These are phyloP conservation scores for Penicillium sp. DNA, from an alignment of 2,329 filamentous ascomycete genomes.

Conservation along the genomic window DNA sequence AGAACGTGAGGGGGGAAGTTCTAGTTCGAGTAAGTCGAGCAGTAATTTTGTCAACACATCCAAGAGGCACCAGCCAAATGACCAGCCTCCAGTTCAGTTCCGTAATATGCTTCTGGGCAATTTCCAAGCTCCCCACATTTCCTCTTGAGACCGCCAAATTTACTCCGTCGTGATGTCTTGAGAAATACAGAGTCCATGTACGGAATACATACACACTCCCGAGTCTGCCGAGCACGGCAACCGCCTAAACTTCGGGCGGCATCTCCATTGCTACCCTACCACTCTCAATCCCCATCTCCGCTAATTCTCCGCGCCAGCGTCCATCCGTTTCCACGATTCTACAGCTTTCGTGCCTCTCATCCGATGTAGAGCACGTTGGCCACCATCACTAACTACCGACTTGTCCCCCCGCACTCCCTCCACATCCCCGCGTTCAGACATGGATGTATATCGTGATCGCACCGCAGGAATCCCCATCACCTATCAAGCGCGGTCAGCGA, in stretches of 20 bases:
- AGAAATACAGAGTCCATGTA: no score
- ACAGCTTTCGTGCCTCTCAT: neutral
- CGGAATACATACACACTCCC: neutral
- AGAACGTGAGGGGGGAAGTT: neutral
- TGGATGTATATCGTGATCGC: neutral
- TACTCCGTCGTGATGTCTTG: neutral
- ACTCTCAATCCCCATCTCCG: constrained; percentile 8
- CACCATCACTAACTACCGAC: neutral
- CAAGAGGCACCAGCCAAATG: neutral
- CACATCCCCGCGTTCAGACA: neutral
- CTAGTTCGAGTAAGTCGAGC: neutral
- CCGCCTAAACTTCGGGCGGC: constrained; percentile 12
- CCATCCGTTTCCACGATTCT: neutral
- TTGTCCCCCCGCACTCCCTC: neutral
- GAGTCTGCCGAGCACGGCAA: constrained; percentile 5
- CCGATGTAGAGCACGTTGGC: neutral
- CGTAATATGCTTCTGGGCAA: neutral
- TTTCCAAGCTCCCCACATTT: no score
- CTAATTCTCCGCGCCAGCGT: constrained; percentile 15
- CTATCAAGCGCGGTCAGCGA: neutral
- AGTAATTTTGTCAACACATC: neutral
- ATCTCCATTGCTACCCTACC: constrained; percentile 7
- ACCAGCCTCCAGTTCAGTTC: neutral
- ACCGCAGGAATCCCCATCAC: no score
- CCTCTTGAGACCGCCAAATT: neutral